Base-by-base conservation (phyloP, 371 early-diverging fungal species). In the Lichtheimia hyalospora region DNA sequence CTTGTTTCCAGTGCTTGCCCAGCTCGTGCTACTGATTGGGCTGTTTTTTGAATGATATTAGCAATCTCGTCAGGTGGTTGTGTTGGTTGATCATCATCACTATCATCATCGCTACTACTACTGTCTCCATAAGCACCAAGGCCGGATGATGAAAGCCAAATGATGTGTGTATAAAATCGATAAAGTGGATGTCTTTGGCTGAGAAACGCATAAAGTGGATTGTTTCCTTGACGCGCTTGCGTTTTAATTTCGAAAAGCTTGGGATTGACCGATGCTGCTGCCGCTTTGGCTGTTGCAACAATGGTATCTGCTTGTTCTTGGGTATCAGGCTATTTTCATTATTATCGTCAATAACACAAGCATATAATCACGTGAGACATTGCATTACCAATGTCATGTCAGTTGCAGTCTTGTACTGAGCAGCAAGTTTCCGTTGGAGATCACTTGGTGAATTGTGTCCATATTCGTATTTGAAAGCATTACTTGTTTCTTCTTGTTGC, bases 181-280 rank as follows among this genome's bases (percentile, higher is more conserved):
- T 87, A 77, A 21, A 89, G 67, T 2, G 54, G 61, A 56, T 84
- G 67, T 3, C 70, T 66, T 34, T 73, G 70, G 57, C 79, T 75
- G 57, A 91, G 63, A 63, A 91, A 91, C 1, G 69, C 79, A 69
- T 89, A 90, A 25, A 80, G 77, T 12, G 84, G 84, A 51, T 88
- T 89, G 39, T 79, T 78, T 0, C 83, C 85, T 62, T 90, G 89
- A 60, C 84, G 81, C 40, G 86, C 89, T 52, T 89, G 86, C 16
- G 87, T 79, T 16, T 79, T 61, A 51, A 89, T 81, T 64, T 90
- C 90, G 68, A 83, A 80, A n/a, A 83, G 79, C 7, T 60, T 58
- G 3, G 79, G 66, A 15, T 87, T 81, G 8, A 70, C 71, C 5
- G 64, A 42, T 4, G 70, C 69, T 41, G 72, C 68, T 25, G 90